Evolutionary conservation across 805 yeast genomes (phyloP).

Genomic region (Yamadazyma endophytica): DNA sequence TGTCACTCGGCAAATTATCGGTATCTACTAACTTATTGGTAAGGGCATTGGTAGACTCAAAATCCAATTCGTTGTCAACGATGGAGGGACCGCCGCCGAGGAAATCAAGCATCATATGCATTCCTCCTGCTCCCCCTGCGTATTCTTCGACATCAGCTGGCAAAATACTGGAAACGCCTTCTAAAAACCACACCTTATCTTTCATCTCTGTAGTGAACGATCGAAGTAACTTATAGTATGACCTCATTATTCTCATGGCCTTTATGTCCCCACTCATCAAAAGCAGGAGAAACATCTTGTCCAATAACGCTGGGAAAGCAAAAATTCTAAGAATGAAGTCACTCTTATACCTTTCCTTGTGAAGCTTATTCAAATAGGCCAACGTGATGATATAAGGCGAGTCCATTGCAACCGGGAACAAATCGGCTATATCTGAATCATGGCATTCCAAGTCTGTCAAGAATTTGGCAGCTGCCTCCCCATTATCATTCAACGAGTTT

Average conservation of each 20-base stretch:
- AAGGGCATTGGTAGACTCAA: conserved; percentile 42
- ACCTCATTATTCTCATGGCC: conserved; percentile 88
- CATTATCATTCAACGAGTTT: conserved; percentile 14
- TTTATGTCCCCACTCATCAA: conserved; percentile 80
- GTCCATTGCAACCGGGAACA: conserved; percentile 78
- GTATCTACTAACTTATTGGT: conserved; percentile 50
- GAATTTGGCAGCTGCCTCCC: conserved; percentile 24
- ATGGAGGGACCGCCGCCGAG: conserved; percentile 62
- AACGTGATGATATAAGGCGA: conserved; percentile 87
- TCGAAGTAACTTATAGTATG: conserved; percentile 76
- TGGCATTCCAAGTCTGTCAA: conserved; percentile 70
- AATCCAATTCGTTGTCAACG: conserved; percentile 35
- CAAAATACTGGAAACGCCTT: conserved; percentile 82
- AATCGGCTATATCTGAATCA: conserved; percentile 77
- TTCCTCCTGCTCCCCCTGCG: conserved; percentile 82
- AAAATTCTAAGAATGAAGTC: conserved; percentile 85
- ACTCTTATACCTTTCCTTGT: conserved; percentile 74
- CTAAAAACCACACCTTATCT: conserved; percentile 89
- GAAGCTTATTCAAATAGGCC: conserved; percentile 79
- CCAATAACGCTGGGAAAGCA: conserved; percentile 90
- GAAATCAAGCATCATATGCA: conserved; percentile 89
- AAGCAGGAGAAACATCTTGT: conserved; percentile 70
- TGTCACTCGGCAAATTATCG: conserved; percentile 54
- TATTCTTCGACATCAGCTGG: conserved; percentile 92
- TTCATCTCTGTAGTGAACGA: conserved; percentile 83